Evolutionary conservation across 2,329 filamentous ascomycete genomes (phyloP), one percentile per base, ranked within the genome.

Genomic region (Knufia petricola): DNA sequence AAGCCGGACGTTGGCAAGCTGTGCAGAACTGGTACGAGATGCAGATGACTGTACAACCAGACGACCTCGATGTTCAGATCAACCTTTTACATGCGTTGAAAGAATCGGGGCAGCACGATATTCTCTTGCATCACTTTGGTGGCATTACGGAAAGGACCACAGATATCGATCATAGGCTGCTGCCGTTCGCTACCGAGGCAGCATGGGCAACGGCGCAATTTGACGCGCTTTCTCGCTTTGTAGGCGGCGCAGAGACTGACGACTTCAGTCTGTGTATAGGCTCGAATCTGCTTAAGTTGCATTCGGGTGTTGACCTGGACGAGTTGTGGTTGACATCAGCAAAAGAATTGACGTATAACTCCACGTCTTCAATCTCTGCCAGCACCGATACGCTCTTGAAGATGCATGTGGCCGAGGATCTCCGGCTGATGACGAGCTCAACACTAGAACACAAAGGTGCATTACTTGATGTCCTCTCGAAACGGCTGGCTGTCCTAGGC

Each of bases 11-110:
- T 53, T 98, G 92, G 89, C 83, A 86, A 13, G 87, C 90, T 45
- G 92, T 89, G 20, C 92, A 96, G 67, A 94, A 87, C 54, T 98
- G 94, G 92, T 96, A 95, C 64, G 89, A 98, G 63, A 81, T 95
- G 55, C 83, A 89, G 54, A 74, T 96, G 28, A 82, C 85, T 2
- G 82, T 92, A 58, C 76, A 84, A 39, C 89, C 90, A 0, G 73
- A 82, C 46, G 83, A 94, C 61, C 63, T 77, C 15, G 84, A 94
- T 49, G 75, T 85, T 10, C 89, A 95, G 62, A 74, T 86, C 49
- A 85, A 94, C 58, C 74, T 98, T 30, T 71, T 98, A 47, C 85
- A 82, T 24, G 96, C 92, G 59, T 73, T 98, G 8, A 89, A 88
- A 61, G 88, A 95, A 63, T 94, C 89, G n/a, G 92, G 90, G 0